These are phyloP conservation scores for Yamadazyma paraphyllophila DNA, from an alignment of 805 yeast genomes.

Conservation along the genomic window DNA sequence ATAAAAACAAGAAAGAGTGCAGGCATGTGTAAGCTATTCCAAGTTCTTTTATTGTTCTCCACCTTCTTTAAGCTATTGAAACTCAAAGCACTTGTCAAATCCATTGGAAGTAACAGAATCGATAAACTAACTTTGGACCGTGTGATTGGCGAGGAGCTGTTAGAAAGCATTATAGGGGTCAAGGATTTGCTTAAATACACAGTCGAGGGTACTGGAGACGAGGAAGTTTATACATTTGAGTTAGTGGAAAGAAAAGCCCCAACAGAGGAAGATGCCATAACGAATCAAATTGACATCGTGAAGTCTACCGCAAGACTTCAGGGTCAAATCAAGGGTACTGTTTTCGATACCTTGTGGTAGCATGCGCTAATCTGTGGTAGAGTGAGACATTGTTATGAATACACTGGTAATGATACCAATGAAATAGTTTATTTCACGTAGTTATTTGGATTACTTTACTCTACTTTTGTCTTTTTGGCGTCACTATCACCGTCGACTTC, in stretches of 20 bases:
- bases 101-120: slow-evolving; percentile 4
- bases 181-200: background rate
- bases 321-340: background rate
- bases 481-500: background rate
- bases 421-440: too few species aligned
- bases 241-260: background rate
- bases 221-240: background rate
- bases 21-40: slow-evolving; percentile 7
- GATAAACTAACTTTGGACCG: background rate
- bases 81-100: slow-evolving; percentile 10
- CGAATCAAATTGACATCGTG: background rate
- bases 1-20: background rate
- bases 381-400: background rate
- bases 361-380: too few species aligned
- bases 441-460: too few species aligned
- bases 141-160: background rate
- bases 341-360: background rate
- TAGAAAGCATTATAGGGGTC: background rate
- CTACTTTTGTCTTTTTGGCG: background rate
- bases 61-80: slow-evolving; percentile 8
- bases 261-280: background rate
- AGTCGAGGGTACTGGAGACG: background rate
- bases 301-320: background rate
- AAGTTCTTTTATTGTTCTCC: slow-evolving; percentile 5
- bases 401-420: background rate